phyloP scores from a whole-genome alignment of 441 rosid species.

The Aquilaria agallochum region DNA sequence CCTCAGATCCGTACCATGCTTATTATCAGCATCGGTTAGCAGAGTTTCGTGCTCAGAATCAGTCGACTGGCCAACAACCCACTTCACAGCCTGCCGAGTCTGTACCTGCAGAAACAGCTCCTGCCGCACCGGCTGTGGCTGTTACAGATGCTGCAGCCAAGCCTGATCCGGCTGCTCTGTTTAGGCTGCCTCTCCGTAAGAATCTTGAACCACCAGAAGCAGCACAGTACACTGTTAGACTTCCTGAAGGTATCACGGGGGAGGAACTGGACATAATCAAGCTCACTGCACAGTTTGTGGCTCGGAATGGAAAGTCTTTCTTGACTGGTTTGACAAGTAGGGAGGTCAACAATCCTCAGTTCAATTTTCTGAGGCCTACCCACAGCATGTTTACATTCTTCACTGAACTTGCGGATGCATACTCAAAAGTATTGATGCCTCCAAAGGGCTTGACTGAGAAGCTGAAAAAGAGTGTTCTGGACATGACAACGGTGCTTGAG shows the following conservation, averaged over 20 bases:
- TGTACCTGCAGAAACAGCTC: slow-evolving; percentile 27
- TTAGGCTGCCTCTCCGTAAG: slow-evolving; percentile 55
- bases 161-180: slow-evolving; percentile 58
- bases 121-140: slow-evolving; percentile 26
- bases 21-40: slow-evolving; percentile 79
- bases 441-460: slow-evolving; percentile 75
- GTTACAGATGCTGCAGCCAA: slow-evolving; percentile 31
- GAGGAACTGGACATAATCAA: slow-evolving; percentile 92
- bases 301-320: slow-evolving; percentile 86
- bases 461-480: slow-evolving; percentile 52
- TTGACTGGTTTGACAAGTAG: slow-evolving; percentile 77
- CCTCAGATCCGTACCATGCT: slow-evolving; percentile 84
- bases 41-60: slow-evolving; percentile 71
- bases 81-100: slow-evolving; percentile 33
- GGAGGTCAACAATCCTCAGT: slow-evolving; percentile 82
- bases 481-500: slow-evolving; percentile 86
- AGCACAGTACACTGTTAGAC: slow-evolving; percentile 80
- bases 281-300: slow-evolving; percentile 96
- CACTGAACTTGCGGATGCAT: slow-evolving; percentile 87
- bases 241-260: slow-evolving; percentile 86
- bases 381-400: slow-evolving; percentile 94
- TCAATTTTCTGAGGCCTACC: slow-evolving; percentile 91
- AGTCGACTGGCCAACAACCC: slow-evolving; percentile 23
- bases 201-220: slow-evolving; percentile 83
- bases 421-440: slow-evolving; percentile 89